Evolutionary conservation across 2,329 filamentous ascomycete species (phyloP).

Genomic region (Alternaria rosae): DNA sequence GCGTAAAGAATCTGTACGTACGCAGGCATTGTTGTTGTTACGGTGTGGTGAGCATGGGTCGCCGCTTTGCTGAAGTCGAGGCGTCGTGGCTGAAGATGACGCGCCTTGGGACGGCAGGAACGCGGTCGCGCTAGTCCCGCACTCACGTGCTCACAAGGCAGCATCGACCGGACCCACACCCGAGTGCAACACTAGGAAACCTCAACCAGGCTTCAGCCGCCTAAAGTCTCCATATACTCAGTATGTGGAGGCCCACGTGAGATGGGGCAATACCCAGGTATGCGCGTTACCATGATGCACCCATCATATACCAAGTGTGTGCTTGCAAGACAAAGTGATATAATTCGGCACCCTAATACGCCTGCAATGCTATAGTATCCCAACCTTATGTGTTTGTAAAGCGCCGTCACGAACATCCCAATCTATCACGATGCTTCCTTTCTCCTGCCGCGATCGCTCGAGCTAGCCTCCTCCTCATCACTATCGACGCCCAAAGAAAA

Average conservation of each 20-base stretch:
- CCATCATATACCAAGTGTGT: neutral
- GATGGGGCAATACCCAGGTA: fast-evolving
- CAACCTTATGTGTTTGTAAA: neutral
- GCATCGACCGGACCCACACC: neutral
- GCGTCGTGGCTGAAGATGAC: conserved; percentile 40
- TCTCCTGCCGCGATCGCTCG: conserved; percentile 41
- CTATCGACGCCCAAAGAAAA: conserved; percentile 60
- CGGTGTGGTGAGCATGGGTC: conserved; percentile 32
- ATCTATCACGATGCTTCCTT: conserved; percentile 36
- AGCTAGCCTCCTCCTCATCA: conserved; percentile 44
- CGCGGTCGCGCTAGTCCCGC: conserved; percentile 29
- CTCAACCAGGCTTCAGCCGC: neutral
- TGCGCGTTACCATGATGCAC: neutral
- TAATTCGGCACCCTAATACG: neutral
- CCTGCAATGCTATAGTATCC: neutral
- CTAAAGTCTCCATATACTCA: neutral
- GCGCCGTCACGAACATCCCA: neutral
- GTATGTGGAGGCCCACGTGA: neutral
- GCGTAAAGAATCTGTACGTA: conserved; percentile 27
- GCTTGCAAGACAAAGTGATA: neutral
- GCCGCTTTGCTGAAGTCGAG: conserved; percentile 30
- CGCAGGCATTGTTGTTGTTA: conserved; percentile 46
- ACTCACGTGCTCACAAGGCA: conserved; percentile 20
- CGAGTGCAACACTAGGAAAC: conserved; percentile 11
- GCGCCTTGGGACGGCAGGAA: conserved; percentile 35